Percentiles rank a stretch among this genome's conserved stretches.
Evolutionary conservation across 192 early-diverging fungal genomes (phyloP).

Genomic region (Paraglomus brasilianum): DNA sequence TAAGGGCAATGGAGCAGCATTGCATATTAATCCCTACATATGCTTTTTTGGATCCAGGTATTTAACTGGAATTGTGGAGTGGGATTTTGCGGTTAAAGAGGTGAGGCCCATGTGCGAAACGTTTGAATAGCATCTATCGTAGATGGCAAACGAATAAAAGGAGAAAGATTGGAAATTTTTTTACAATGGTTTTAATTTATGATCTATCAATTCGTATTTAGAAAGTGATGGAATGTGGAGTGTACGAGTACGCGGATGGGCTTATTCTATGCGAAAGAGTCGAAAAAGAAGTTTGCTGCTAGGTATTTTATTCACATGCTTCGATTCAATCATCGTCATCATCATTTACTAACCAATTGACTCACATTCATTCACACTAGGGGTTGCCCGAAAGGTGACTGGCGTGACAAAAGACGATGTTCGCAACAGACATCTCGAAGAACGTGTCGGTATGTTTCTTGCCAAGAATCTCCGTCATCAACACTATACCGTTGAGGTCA

Average conservation of each 20-base stretch:
- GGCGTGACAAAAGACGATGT: constrained; percentile 42
- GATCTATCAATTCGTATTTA: neutral
- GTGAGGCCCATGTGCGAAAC: too few relatives aligned
- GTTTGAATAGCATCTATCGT: too few relatives aligned
- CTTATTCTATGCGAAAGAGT: constrained; percentile 38
- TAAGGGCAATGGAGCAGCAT: constrained; percentile 12
- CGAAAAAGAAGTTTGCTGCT: constrained; percentile 32
- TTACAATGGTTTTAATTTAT: neutral
- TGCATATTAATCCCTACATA: constrained; percentile 28
- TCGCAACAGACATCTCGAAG: constrained; percentile 38
- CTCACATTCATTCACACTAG: constrained; percentile 14
- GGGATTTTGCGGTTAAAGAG: too few relatives aligned
- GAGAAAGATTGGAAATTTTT: too few relatives aligned
- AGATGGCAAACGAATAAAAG: too few relatives aligned
- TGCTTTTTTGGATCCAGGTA: constrained; percentile 4
- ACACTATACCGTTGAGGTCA: constrained; percentile 46
- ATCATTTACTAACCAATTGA: neutral
- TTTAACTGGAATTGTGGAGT: too few relatives aligned
- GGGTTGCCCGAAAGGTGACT: constrained; percentile 40
- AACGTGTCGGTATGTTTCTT: constrained; percentile 49
- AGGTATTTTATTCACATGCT: neutral
- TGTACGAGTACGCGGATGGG: constrained; percentile 40
- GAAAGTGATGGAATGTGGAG: constrained; percentile 1
- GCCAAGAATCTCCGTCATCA: constrained; percentile 50
- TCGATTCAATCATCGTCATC: neutral